Base-by-base conservation (phyloP, 164 flowering plant species). In the Nymphaea colorata region DNA sequence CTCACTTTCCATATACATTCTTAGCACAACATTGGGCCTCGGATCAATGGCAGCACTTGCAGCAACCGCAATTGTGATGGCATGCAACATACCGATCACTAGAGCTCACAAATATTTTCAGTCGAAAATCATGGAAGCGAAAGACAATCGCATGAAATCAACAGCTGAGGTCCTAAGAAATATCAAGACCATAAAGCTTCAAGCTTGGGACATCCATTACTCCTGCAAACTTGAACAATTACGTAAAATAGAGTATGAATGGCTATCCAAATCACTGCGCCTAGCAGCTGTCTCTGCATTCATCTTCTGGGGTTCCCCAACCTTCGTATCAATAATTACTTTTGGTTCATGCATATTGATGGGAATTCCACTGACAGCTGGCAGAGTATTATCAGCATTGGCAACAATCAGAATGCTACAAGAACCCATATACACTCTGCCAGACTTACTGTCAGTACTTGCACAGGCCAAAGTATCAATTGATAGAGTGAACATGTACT, bases 341-440 rank as follows among this genome's bases (percentile, higher is more conserved):
- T 94, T 94, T 70, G 91, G 85, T 4, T 81, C 86, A 47, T 89
- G 98, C 73, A 74, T 85, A 64, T 63, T 82, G 5, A 66, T 94
- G 87, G 91, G 93, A 4, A 82, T 91, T 62, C 84, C 86, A 64
- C 90, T 94, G 16, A 86, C 91, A 10, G 85, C 97, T 17, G 97
- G 97, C 41, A 83, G 85, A 71, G 97, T 94, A 66, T 72, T 94
- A 69, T 85, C 98, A 55, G 96, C 98, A 63, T 73, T 94, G 74
- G 98, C 98, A 61, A 91, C 97, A 42, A 91, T 94, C 77, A 76
- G 91, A 70, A 89, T 94, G 97, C 74, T 94, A 65, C 96, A 89
- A 74, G 96, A 89, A 69, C 98, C 97, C 0, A 89, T 94, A 64
- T 94, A 85, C 76, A 83, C 70, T 71, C 83, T 94, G 17, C 98